Base-by-base conservation (phyloP, 1,139 yeast species). In the Kurtzmaniella natalensis region DNA sequence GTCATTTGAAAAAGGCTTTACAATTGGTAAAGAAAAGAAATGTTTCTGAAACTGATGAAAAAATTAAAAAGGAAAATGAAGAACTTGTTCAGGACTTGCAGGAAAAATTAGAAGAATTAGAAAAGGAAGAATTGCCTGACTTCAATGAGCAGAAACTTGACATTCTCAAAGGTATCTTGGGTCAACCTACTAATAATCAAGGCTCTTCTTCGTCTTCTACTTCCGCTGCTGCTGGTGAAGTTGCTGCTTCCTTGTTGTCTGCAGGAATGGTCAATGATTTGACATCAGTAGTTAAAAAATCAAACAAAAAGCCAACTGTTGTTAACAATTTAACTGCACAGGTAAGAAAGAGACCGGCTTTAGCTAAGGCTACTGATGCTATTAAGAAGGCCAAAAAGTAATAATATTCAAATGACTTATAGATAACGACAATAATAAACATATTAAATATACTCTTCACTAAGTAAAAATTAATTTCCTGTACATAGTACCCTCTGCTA, bases 161-260 rank as follows among this genome's bases (percentile, higher is more conserved):
- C 31, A 76, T 79, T 27, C 59, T 81, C 44, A 70, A 75, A 50
- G 86, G 86, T 0, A 65, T 82, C 14, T 55, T 81, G 37, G 89
- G 88, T 5, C 75, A 70, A 37, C 64, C 65, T 2, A 52, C 68
- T 5, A 28, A 42, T 9, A 34, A 26, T 4, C 46, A 44, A 1
- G 32, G 44, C 7, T 29, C 39, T 18, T 27, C 36, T 19, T 19
- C 30, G 18, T 9, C 37, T 7, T n/a, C 40, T 4, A 10, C 35
- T 7, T 32, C 32, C 10, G 38, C 41, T 7, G 32, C 40, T 2
- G 30, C 38, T 6, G 27, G 40, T 22, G 9, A n/a, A 5, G 5
- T 37, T 39, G 38, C 31, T 17, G 33, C 35, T 10, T 40, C 40
- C 5, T 47, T 44, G 30, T 28, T 41, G 27, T 33, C 33, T 18